These are phyloP conservation scores for Rhypophila decipiens DNA, from an alignment of 495 filamentous ascomycete species.

Conservation along the genomic window DNA sequence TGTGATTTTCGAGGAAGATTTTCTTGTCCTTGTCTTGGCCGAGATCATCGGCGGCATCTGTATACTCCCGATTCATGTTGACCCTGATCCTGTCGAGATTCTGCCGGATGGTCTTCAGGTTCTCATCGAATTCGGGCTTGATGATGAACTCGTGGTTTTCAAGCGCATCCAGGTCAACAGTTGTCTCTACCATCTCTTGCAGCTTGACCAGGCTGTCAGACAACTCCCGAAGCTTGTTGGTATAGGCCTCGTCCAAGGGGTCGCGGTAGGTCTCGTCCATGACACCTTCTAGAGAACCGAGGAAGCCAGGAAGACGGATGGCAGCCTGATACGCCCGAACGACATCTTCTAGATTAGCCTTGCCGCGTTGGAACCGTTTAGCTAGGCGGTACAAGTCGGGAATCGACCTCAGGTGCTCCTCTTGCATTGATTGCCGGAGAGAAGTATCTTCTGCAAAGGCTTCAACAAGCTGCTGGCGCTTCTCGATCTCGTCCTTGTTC, in stretches of 20 bases:
- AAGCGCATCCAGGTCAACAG: slow-evolving; percentile 89
- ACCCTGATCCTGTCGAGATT: slow-evolving; percentile 78
- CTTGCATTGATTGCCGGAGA: slow-evolving; percentile 93
- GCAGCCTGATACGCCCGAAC: slow-evolving; percentile 92
- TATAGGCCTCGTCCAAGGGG: slow-evolving; percentile 82
- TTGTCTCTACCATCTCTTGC: slow-evolving; percentile 98
- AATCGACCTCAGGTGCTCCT: slow-evolving; percentile 89
- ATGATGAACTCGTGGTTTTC: slow-evolving; percentile 98
- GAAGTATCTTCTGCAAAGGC: slow-evolving; percentile 92
- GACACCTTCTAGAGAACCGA: slow-evolving; percentile 80
- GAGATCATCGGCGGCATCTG: slow-evolving; percentile 70
- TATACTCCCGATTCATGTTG: slow-evolving; percentile 81
- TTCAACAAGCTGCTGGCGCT: slow-evolving; percentile 89
- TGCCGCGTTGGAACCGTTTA: slow-evolving; percentile 87
- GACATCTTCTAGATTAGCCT: slow-evolving; percentile 91
- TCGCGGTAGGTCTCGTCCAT: slow-evolving; percentile 95
- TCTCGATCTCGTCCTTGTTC: slow-evolving; percentile 83
- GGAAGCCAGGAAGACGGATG: slow-evolving; percentile 84
- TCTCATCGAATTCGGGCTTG: slow-evolving; percentile 96
- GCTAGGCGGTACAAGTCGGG: slow-evolving; percentile 91
- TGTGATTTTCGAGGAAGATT: slow-evolving; percentile 94
- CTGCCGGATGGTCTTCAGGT: slow-evolving; percentile 78
- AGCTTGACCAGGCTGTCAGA: slow-evolving; percentile 77
- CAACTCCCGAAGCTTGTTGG: slow-evolving; percentile 66
- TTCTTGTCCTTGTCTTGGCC: slow-evolving; percentile 95